Evolutionary conservation across 257 asterid genomes (phyloP).

Genomic region (Nyctanthes arbortristis): DNA sequence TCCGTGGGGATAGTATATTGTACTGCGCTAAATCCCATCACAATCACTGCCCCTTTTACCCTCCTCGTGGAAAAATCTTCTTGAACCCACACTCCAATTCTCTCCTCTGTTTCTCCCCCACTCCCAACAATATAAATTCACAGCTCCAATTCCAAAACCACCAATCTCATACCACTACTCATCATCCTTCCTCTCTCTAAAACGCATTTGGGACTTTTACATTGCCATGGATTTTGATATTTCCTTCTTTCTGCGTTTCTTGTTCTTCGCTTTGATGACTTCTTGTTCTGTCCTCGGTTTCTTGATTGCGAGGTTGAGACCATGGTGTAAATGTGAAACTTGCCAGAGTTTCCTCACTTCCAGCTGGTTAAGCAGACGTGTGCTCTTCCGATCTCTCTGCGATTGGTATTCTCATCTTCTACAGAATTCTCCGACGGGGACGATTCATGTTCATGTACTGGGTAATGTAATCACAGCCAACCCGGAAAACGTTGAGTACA

Average conservation of each 20-base stretch:
- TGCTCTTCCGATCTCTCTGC: slow-evolving; percentile 59
- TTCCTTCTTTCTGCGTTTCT: slow-evolving; percentile 22
- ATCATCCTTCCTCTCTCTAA: slow-evolving; percentile 3
- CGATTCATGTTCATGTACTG: slow-evolving; percentile 73
- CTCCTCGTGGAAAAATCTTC: background rate
- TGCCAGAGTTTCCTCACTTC: slow-evolving; percentile 56
- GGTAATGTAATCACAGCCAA: slow-evolving; percentile 64
- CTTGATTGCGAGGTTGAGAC: slow-evolving; percentile 35
- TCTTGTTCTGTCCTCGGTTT: slow-evolving; percentile 20
- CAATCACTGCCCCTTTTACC: background rate
- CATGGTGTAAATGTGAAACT: slow-evolving; percentile 64
- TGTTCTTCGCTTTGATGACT: slow-evolving; percentile 31
- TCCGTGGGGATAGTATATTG: background rate
- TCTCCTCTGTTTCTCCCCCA: background rate
- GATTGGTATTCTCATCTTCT: slow-evolving; percentile 91
- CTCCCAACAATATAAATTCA: slow-evolving; percentile 26
- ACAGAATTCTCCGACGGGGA: slow-evolving; percentile 53
- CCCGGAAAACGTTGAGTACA: slow-evolving; percentile 64
- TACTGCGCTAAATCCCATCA: background rate
- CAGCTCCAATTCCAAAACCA: slow-evolving; percentile 10
- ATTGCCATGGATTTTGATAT: slow-evolving; percentile 23
- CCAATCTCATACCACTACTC: background rate
- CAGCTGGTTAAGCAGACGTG: slow-evolving; percentile 50
- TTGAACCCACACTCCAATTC: background rate
- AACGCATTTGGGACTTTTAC: background rate